Conservation (phyloP, 352 stramenopile genomes). For the Globisporangium spinosum region DNA sequence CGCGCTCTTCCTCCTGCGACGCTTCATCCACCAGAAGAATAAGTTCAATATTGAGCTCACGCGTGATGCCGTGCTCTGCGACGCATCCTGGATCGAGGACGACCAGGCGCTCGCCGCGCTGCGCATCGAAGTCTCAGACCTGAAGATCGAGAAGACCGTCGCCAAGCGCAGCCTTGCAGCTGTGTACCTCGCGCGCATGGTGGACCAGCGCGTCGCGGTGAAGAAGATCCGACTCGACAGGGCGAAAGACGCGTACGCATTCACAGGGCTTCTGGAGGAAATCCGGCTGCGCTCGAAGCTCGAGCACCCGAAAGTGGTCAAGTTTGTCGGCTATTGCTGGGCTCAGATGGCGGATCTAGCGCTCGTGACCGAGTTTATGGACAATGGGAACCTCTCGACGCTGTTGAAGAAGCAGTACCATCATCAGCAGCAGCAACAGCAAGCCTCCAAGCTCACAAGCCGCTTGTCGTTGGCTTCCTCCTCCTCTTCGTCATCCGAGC, state of each 20-base stretch:
- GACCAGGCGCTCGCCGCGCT: constrained; percentile 19
- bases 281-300: constrained; percentile 21
- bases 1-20: constrained; percentile 8
- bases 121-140: constrained; percentile 13
- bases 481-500: constrained; percentile 7
- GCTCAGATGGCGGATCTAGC: constrained; percentile 20
- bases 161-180: constrained; percentile 12
- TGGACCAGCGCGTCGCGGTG: constrained; percentile 13
- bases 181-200: constrained; percentile 18
- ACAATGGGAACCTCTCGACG: constrained; percentile 18
- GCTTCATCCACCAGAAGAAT: constrained; percentile 19
- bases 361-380: constrained; percentile 25
- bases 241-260: constrained; percentile 21
- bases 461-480: constrained; percentile 5
- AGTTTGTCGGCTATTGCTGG: constrained; percentile 29
- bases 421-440: constrained; percentile 13
- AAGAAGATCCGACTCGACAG: constrained; percentile 25
- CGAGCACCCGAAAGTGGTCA: constrained; percentile 22
- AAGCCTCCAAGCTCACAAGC: constrained; percentile 1
- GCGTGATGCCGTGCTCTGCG: constrained; percentile 18
- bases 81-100: constrained; percentile 21
- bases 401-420: constrained; percentile 16
- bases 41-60: constrained; percentile 24
- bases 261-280: constrained; percentile 17
- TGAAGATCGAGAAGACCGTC: constrained; percentile 17